These are phyloP conservation scores for Arthroderma uncinatum DNA, from an alignment of 2,329 filamentous ascomycete species.

Conservation along the genomic window DNA sequence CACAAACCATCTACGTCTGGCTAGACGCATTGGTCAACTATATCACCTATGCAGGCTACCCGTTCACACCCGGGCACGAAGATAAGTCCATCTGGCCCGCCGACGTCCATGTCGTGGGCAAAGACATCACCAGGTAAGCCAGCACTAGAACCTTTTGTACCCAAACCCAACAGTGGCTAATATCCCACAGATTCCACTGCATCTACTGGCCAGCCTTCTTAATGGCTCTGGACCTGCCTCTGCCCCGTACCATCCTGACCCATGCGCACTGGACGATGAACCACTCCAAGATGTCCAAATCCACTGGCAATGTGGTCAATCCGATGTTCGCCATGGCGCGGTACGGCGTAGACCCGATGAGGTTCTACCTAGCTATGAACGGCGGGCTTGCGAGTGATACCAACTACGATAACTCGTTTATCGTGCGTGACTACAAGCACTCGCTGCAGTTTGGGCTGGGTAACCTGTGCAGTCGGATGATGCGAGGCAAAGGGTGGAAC, in stretches of 20 bases:
- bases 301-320: slow-evolving; percentile 86
- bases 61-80: slow-evolving; percentile 54
- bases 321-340: slow-evolving; percentile 83
- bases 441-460: slow-evolving; percentile 66
- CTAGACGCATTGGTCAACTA: slow-evolving; percentile 94
- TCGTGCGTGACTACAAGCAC: slow-evolving; percentile 69
- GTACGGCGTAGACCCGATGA: slow-evolving; percentile 76
- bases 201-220: slow-evolving; percentile 97
- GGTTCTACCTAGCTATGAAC: slow-evolving; percentile 76
- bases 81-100: slow-evolving; percentile 68
- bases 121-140: slow-evolving; percentile 72
- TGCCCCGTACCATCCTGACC: slow-evolving; percentile 68
- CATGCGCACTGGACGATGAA: slow-evolving; percentile 96
- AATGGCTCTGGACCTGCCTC: slow-evolving; percentile 69
- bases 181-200: slow-evolving; percentile 59
- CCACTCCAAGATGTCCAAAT: slow-evolving; percentile 91
- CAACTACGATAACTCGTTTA: slow-evolving; percentile 69
- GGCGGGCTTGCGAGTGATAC: slow-evolving; percentile 68
- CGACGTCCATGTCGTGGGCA: slow-evolving; percentile 84
- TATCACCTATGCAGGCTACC: slow-evolving; percentile 76
- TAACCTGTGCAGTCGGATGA: slow-evolving; percentile 64
- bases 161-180: not conserved
- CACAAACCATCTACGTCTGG: slow-evolving; percentile 96
- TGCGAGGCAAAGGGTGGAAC: slow-evolving; percentile 58
- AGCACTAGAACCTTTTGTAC: not conserved